A percentile compares a stretch with the other conserved stretches of the same genome.
These are phyloP conservation scores for Buxus sempervirens DNA, from an alignment of 164 flowering plant genomes.

Conservation along the genomic window DNA sequence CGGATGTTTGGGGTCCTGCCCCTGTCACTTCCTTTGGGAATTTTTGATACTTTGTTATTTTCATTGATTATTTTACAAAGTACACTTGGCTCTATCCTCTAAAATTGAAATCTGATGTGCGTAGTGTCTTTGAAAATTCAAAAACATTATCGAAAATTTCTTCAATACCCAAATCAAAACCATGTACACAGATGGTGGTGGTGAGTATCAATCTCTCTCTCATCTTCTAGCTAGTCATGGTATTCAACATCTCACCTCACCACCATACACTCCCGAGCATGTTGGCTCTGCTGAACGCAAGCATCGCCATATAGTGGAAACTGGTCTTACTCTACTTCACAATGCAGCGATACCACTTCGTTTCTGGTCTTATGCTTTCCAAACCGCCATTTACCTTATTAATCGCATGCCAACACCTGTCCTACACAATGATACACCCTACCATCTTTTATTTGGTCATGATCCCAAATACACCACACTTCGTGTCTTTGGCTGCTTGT, in stretches of 20 bases:
- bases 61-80: conserved; percentile 6
- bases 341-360: neutral
- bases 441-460: too few relatives aligned
- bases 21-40: neutral
- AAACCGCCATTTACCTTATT: conserved; percentile 1
- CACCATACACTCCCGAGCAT: conserved; percentile 15
- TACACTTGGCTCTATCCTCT: conserved; percentile 8
- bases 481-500: neutral
- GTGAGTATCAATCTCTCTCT: neutral
- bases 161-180: neutral
- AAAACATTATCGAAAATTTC: neutral
- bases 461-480: neutral
- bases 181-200: conserved; percentile 1
- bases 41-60: conserved; percentile 1
- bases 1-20: conserved; percentile 3
- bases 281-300: neutral
- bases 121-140: neutral
- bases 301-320: conserved; percentile 8
- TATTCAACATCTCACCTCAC: neutral
- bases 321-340: neutral
- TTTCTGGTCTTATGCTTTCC: conserved; percentile 2
- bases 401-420: too few relatives aligned
- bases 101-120: neutral
- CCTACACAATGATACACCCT: too few relatives aligned
- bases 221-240: neutral